Evolutionary conservation across 805 yeast genomes (phyloP).

Genomic region (Brettanomyces sp.): DNA sequence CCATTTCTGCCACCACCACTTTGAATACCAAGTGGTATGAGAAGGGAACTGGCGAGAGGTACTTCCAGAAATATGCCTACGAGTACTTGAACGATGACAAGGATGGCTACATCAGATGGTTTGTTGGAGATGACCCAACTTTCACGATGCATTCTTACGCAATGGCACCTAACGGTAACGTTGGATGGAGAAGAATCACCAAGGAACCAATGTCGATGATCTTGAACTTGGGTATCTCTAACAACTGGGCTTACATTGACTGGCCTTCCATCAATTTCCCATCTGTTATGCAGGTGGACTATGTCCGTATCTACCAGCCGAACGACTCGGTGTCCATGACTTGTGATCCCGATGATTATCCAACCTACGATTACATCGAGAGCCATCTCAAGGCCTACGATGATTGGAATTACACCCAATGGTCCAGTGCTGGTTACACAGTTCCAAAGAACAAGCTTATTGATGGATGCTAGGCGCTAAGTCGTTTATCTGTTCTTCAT

Average conservation of each 20-base stretch:
- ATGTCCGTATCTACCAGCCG: slow-evolving; percentile 90
- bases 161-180: slow-evolving; percentile 82
- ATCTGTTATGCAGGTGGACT: slow-evolving; percentile 63
- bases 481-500: neutral
- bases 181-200: slow-evolving; percentile 72
- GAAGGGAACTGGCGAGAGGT: slow-evolving; percentile 36
- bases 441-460: slow-evolving; percentile 56
- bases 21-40: slow-evolving; percentile 81
- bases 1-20: slow-evolving; percentile 74
- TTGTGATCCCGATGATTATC: slow-evolving; percentile 82
- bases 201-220: slow-evolving; percentile 91
- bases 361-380: slow-evolving; percentile 77
- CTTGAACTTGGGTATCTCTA: slow-evolving; percentile 83
- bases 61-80: slow-evolving; percentile 66
- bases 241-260: slow-evolving; percentile 88
- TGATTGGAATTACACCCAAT: slow-evolving; percentile 60
- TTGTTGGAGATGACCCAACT: slow-evolving; percentile 73
- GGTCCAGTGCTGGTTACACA: slow-evolving; percentile 68
- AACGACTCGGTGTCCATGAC: slow-evolving; percentile 46
- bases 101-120: slow-evolving; percentile 77
- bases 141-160: slow-evolving; percentile 66
- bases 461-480: slow-evolving; percentile 27
- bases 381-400: slow-evolving; percentile 60
- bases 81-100: slow-evolving; percentile 69
- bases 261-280: slow-evolving; percentile 83